Base-by-base conservation (phyloP, 176 grass and related monocot genomes). In the Cocos nucifera region DNA sequence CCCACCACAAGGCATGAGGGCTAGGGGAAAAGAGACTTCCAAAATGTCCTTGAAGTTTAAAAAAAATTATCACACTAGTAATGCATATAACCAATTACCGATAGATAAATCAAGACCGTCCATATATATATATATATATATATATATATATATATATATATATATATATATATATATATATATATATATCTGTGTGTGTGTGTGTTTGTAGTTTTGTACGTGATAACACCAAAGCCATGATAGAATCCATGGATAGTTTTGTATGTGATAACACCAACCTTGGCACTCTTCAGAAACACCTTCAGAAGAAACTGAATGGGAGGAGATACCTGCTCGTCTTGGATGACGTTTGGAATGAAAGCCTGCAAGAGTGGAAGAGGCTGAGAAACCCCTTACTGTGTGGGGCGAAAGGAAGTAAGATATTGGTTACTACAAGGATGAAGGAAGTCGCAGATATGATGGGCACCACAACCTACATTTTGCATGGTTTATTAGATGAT, bases 241-340 rank as follows among this genome's bases (percentile, higher is more conserved):
- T 79, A 10, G 66, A 87, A 51, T 69, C 59, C 9, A 60, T 79
- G 29, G 21, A 19, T 66, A 15, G 54, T 6, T 0, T 0, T 15
- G 49, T 20, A 15, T 0, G 1, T 69, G 3, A 0, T 18, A 25
- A 4, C 10, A 8, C 19, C 28, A 82, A 70, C 62, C 53, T 82
- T 5, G 24, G 51, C 17, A 67, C 0, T 50, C 68, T 51, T 51
- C 79, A 77, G 62, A 56, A 3, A 19, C 49, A 4, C 7, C 48
- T 83, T 0, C 17, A 15, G 54, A 23, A 58, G 14, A 59, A 44
- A 15, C 0, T 88, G 1, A 16, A 44, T 17, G 85, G 54, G 51
- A 77, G 14, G 56, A 83, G 35, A 39, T 88, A 58, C 17, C 49
- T 88, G 0, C 79, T 88, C 69, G 80, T 88, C 17, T 63, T 83